phyloP scores from a whole-genome alignment of 139 green algal species.

The Eudorina sp. region DNA sequence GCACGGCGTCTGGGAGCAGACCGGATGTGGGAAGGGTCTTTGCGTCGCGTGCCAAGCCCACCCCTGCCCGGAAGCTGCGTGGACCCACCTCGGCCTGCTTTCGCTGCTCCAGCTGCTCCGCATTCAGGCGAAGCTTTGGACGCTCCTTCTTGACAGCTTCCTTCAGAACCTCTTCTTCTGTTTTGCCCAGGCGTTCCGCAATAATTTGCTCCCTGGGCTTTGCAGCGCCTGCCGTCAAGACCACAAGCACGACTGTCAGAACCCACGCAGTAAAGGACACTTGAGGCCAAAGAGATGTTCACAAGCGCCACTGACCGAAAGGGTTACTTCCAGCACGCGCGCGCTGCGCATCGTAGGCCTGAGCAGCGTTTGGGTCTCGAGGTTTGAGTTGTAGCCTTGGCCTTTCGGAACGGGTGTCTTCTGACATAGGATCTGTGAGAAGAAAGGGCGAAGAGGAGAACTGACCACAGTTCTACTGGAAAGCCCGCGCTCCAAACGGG shows the following conservation, averaged over 20 bases:
- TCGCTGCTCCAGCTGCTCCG: slow-evolving; percentile 76
- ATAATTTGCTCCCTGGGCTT: slow-evolving; percentile 83
- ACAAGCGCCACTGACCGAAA: slow-evolving; percentile 69
- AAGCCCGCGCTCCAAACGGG: not conserved
- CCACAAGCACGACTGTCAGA: not conserved
- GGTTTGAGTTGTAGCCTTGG: slow-evolving; percentile 65
- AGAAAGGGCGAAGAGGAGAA: not conserved
- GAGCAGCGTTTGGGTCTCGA: slow-evolving; percentile 62
- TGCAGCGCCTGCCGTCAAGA: slow-evolving; percentile 51
- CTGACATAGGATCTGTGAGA: slow-evolving; percentile 24
- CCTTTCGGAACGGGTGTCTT: not conserved
- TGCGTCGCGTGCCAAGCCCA: too few relatives aligned
- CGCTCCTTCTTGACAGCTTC: slow-evolving; percentile 79
- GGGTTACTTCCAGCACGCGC: slow-evolving; percentile 64
- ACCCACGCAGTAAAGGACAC: not conserved
- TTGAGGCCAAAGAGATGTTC: not conserved
- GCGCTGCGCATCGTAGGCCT: slow-evolving; percentile 37
- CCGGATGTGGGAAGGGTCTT: too few relatives aligned
- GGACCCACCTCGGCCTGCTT: slow-evolving; percentile 45
- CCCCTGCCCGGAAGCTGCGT: too few relatives aligned
- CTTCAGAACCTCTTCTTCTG: slow-evolving; percentile 82
- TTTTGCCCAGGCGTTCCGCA: slow-evolving; percentile 72
- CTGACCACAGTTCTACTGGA: not conserved
- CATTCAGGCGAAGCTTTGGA: slow-evolving; percentile 76
- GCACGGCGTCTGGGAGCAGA: too few relatives aligned